Base-by-base conservation (phyloP, 257 asterid genomes). In the Gardenia jasminoides region DNA sequence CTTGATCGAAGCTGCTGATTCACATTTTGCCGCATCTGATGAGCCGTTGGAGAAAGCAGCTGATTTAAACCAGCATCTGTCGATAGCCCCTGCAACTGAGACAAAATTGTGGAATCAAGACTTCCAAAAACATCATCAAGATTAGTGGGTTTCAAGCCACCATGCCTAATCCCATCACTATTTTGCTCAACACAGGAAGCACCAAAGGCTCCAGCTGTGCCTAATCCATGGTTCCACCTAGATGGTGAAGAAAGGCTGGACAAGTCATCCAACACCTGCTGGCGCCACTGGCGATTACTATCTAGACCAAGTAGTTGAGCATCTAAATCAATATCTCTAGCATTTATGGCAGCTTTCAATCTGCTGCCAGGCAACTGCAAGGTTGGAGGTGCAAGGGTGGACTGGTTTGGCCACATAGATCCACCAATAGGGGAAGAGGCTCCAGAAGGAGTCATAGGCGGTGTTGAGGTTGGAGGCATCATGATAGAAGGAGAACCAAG, bases 341-440 rank as follows among this genome's bases (percentile, higher is more conserved):
- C 88, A 72, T 78, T 76, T 41, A 39, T 22, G 1, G 85, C 50
- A 16, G 83, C 72, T 80, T 82, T 86, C 78, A 86, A 72, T 78
- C 89, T 65, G 75, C 86, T 86, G 15, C 83, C 80, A 17, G 86
- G 86, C 11, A 86, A 76, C 56, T 81, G 86, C 78, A 84, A 33
- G 44, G 83, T 78, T 46, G 88, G 86, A 50, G 88, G 83, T 47
- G 81, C 67, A 66, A 61, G 84, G 33, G 36, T 61, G 54, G 80
- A 64, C 66, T 82, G 88, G 26, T 75, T 70, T 15, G 80, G 48
- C 89, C 88, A 85, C 50, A 76, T 19, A 52, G 83, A 78, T 65
- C 87, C 85, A 67, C 78, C 66, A 48, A 52, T 72, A 24, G 87
- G 56, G 13, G 87, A 76, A 33, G 83, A 76, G 6, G 81, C 80